Percentiles rank a stretch among this genome's conserved stretches.
Evolutionary conservation across 441 rosid genomes (phyloP).

Genomic region (Pelargonium myrrhifolium): DNA sequence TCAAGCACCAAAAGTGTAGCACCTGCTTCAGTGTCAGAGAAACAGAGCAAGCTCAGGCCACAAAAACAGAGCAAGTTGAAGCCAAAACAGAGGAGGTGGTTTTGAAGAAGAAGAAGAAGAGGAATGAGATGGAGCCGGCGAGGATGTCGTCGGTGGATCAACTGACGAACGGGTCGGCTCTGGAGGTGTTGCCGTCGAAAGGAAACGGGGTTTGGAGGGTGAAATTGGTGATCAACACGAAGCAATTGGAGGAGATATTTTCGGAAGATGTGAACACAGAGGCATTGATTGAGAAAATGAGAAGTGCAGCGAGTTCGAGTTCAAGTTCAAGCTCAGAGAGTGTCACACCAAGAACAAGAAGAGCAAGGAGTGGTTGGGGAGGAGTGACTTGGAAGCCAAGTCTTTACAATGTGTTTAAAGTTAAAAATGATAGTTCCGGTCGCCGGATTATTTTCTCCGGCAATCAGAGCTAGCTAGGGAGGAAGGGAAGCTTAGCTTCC

Average conservation of each 20-base stretch:
- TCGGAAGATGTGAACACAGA: not conserved
- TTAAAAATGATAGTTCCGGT: not conserved
- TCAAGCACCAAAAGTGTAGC: not conserved
- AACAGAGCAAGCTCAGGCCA: too few species aligned
- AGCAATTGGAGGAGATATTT: slow-evolving; percentile 2
- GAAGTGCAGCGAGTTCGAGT: not conserved
- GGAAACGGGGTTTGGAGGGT: not conserved
- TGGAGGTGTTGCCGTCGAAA: slow-evolving; percentile 2
- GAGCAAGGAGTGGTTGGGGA: not conserved
- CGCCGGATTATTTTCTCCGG: not conserved
- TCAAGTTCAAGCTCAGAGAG: not conserved
- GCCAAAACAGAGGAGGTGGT: too few species aligned
- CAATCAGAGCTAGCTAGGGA: not conserved
- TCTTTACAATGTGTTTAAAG: not conserved
- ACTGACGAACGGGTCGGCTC: not conserved
- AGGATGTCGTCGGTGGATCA: not conserved
- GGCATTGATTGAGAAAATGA: not conserved
- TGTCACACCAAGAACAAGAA: not conserved
- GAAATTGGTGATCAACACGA: not conserved
- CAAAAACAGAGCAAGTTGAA: not conserved
- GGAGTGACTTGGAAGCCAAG: not conserved
- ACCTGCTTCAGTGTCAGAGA: not conserved
- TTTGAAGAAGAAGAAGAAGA: too few species aligned
- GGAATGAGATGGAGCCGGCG: not conserved
- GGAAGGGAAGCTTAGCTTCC: too few species aligned